Percentiles rank a stretch among this genome's conserved stretches.
Conservation (phyloP, 345 rosid species). For the Populus nigra region DNA sequence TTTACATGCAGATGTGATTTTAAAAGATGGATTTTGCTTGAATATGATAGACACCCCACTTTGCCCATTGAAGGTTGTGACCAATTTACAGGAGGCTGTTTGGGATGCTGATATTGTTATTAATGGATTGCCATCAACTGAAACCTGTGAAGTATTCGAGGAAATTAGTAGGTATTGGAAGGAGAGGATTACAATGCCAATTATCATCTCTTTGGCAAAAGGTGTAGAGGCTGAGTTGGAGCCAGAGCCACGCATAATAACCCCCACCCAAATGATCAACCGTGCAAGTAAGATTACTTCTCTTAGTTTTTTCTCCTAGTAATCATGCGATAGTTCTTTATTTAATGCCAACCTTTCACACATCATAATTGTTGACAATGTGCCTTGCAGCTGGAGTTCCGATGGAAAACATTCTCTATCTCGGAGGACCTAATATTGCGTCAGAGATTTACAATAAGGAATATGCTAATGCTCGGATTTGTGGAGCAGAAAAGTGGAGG, state of each 20-base stretch:
- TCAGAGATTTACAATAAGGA: slow-evolving; percentile 90
- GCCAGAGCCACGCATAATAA: slow-evolving; percentile 77
- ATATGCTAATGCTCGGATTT: slow-evolving; percentile 97
- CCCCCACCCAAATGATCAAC: slow-evolving; percentile 90
- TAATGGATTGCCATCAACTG: slow-evolving; percentile 94
- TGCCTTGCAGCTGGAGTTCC: slow-evolving; percentile 67
- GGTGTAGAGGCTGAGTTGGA: slow-evolving; percentile 84
- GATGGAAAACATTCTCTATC: slow-evolving; percentile 78
- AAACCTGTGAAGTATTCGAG: slow-evolving; percentile 74
- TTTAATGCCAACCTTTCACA: not conserved
- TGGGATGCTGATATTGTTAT: slow-evolving; percentile 98
- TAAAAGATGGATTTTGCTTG: slow-evolving; percentile 95
- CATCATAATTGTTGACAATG: not conserved
- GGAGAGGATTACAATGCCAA: slow-evolving; percentile 71
- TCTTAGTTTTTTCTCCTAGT: not conserved
- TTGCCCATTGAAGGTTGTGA: slow-evolving; percentile 90
- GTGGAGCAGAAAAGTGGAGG: slow-evolving; percentile 95
- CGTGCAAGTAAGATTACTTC: slow-evolving; percentile 65
- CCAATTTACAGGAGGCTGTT: slow-evolving; percentile 92
- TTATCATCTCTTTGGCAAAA: slow-evolving; percentile 83
- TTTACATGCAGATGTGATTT: slow-evolving; percentile 76
- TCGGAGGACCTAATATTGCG: slow-evolving; percentile 98
- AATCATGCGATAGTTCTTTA: not conserved
- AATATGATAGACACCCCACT: slow-evolving; percentile 96
- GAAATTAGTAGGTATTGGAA: slow-evolving; percentile 88